These are phyloP conservation scores for Abortiporus biennis DNA, from an alignment of 1,284 basidiomycete species.

Conservation along the genomic window DNA sequence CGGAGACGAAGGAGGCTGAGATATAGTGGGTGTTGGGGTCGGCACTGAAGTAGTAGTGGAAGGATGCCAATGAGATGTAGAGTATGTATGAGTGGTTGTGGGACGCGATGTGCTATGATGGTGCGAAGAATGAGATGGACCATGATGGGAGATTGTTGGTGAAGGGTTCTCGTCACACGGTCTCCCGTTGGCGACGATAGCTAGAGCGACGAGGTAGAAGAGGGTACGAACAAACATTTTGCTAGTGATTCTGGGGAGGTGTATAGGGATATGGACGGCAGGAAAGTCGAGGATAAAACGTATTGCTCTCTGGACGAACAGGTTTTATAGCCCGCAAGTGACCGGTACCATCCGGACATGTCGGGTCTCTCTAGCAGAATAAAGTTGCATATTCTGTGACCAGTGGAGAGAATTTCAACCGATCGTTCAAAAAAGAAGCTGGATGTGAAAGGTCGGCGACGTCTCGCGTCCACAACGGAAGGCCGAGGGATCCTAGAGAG, in stretches of 20 bases:
- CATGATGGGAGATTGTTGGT: too few species aligned
- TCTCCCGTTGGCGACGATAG: neutral
- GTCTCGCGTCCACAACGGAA: too few species aligned
- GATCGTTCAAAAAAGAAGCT: too few species aligned
- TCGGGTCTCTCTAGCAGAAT: neutral
- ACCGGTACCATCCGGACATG: neutral
- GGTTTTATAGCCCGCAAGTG: neutral
- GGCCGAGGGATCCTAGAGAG: too few species aligned
- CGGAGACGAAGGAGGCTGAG: neutral
- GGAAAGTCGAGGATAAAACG: neutral
- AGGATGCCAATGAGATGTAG: neutral
- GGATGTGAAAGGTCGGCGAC: too few species aligned
- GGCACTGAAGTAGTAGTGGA: neutral
- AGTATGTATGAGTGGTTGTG: too few species aligned
- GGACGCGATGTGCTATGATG: too few species aligned
- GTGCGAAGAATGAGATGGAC: neutral
- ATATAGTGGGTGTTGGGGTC: neutral
- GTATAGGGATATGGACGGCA: neutral
- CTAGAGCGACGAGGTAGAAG: neutral
- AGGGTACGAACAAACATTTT: neutral
- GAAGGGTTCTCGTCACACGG: too few species aligned
- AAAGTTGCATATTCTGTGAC: neutral
- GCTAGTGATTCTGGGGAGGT: neutral
- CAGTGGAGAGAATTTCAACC: too few species aligned
- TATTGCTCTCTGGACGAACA: neutral